Evolutionary conservation across 768 basidiomycete genomes (phyloP), one percentile per base, ranked within the genome.

Genomic region (Mycena vitilis): DNA sequence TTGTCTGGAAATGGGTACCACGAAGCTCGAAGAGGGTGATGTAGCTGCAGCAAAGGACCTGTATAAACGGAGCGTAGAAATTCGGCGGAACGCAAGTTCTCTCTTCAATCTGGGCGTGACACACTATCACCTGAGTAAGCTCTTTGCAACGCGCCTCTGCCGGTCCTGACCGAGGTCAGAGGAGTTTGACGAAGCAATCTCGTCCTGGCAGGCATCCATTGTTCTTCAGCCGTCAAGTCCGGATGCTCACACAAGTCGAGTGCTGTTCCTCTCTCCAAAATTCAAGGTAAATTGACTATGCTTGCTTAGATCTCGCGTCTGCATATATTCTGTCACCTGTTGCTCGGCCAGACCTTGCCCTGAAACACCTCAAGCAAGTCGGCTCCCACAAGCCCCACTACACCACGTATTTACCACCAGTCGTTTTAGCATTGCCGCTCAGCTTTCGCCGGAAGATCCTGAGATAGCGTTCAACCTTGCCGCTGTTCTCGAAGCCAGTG

Each of bases 391-490:
- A 68, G 56, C 68, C 66, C 11, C 61, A 68, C 49, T 70, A 15
- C 40, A 15, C 40, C 72, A 75, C 75, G 73, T 74, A 75, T 78
- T 72, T 51, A 74, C 80, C 63, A 79, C 67, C 75, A 76, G 74
- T 72, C 77, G 75, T 70, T 75, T 76, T 80, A 96, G 95, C 73
- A 89, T 92, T 77, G 95, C 95, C 56, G 85, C 89, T 51, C 89
- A 90, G n/a, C 86, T 96, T 73, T 87, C 91, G 66, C 95, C 95
- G 53, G 92, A 94, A 78, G 95, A 96, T 83, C 90, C 92, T 77
- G 95, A 96, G 78, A 94, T 95, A 75, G 90, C 93, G 18, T 96
- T 95, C 85, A 96, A 96, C 82, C 87, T 95, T 66, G 95, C 92
- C 58, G 95, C 94, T 52, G 93, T 96, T 73, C 85, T 95, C 68